Base-by-base conservation (phyloP, 345 rosid genomes). In the Gossypium longicalyx region DNA sequence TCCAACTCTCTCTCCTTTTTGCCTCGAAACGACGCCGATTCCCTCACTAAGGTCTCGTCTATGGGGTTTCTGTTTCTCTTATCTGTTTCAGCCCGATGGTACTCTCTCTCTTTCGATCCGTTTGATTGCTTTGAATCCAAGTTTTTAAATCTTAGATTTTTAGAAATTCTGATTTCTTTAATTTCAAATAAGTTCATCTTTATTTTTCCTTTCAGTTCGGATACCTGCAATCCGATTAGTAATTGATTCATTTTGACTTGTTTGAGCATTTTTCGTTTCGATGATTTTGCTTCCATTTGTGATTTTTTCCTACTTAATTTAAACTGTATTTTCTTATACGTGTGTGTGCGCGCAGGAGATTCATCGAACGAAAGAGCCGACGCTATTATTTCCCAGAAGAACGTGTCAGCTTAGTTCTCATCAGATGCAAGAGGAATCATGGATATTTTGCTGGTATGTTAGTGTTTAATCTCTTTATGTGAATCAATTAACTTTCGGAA, bases 391-490 rank as follows among this genome's bases (percentile, higher is more conserved):
- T 71, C 87, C 97, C 4, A 93, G 93, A 74, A 82, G 98, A 85
- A 91, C 99, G 57, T 91, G 76, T 87, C 98, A 95, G 77, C 98
- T 97, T 61, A 95, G 97, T 81, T 74, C 80, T 4, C 78, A 80
- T 95, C 70, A 89, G 84, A 79, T 93, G 98, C 54, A 93, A 95
- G 85, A 85, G 99, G 47, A 95, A 80, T 58, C 97, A 90, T 81
- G 99, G 98, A 13, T 90, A 79, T 85, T 93, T 91, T 77, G 97
- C 98, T 51, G 98, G 98, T 91, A 88, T 69, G 62, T 79, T 77
- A 12, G 19, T 66, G 45, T 13, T 51, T 0, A 29, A 2, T 22
- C 62, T 58, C 16, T 12, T 58, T 22, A 58, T 4, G 34, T 5
- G 4, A 48, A 48, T 59, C 20, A 38, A 34, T n/a, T 63, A 51